Conservation (phyloP, 441 rosid genomes). For the California macrophylla region DNA sequence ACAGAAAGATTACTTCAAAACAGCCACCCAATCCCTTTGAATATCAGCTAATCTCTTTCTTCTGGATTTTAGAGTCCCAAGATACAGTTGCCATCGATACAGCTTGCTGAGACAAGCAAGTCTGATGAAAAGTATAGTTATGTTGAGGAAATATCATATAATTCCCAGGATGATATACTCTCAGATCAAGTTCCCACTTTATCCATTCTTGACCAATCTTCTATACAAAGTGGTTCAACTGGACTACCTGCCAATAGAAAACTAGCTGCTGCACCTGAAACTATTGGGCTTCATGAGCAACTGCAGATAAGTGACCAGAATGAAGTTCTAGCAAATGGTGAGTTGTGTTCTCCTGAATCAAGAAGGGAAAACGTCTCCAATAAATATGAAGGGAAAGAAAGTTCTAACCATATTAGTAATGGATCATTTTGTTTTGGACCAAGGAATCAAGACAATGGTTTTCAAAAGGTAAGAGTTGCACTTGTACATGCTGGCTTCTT, state of each 20-base stretch:
- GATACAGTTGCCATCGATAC: conserved; percentile 36
- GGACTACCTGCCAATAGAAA: conserved; percentile 31
- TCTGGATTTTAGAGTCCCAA: conserved; percentile 41
- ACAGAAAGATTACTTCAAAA: too few species aligned
- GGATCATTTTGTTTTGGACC: conserved; percentile 45
- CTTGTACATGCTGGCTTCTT: conserved; percentile 9
- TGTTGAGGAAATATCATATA: conserved; percentile 40
- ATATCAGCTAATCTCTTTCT: neutral
- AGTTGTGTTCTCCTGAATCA: conserved; percentile 40
- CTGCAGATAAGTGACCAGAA: conserved; percentile 29
- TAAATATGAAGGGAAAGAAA: conserved; percentile 45
- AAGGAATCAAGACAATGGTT: conserved; percentile 41
- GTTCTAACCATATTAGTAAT: conserved; percentile 28
- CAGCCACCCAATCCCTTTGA: neutral
- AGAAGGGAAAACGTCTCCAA: conserved; percentile 29
- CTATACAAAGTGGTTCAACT: conserved; percentile 36
- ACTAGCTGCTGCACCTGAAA: conserved; percentile 26
- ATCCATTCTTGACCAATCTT: conserved; percentile 47
- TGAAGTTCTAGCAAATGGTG: conserved; percentile 37
- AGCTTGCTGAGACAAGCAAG: conserved; percentile 31
- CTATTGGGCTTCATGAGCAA: conserved; percentile 27
- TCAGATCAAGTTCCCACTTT: conserved; percentile 75
- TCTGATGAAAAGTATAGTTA: conserved; percentile 49
- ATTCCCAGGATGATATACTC: conserved; percentile 43
- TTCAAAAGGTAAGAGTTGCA: conserved; percentile 51